phyloP scores from a whole-genome alignment of 116 monocot species.

The Zostera marina region DNA sequence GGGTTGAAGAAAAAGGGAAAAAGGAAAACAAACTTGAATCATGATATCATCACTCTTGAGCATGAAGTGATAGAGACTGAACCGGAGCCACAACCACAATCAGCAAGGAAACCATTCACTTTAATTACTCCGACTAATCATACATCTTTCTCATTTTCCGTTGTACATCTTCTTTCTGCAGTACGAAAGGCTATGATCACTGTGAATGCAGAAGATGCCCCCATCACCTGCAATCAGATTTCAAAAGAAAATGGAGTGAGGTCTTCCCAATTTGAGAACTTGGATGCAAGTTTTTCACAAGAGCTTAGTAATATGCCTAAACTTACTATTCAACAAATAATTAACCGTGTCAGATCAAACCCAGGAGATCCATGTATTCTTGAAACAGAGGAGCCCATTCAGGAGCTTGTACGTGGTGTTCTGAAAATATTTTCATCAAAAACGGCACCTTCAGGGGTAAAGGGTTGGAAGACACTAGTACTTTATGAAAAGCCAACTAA shows the following conservation, averaged over 20 bases:
- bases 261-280: slow-evolving; percentile 7
- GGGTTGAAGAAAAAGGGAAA: slow-evolving; percentile 56
- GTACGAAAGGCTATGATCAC: slow-evolving; percentile 59
- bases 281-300: slow-evolving; percentile 13
- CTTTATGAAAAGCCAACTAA: slow-evolving; percentile 57
- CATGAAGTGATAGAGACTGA: slow-evolving; percentile 22
- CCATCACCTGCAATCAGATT: slow-evolving; percentile 7
- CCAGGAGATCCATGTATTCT: slow-evolving; percentile 85
- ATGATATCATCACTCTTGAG: slow-evolving; percentile 23
- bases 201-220: slow-evolving; percentile 23
- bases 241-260: slow-evolving; percentile 10
- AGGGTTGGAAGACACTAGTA: slow-evolving; percentile 73
- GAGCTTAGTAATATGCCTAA: slow-evolving; percentile 25
- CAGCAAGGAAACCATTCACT: slow-evolving; percentile 48
- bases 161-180: slow-evolving; percentile 90
- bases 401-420: slow-evolving; percentile 80
- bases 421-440: slow-evolving; percentile 80
- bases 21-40: slow-evolving; percentile 27
- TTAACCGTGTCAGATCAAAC: slow-evolving; percentile 49
- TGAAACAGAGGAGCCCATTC: slow-evolving; percentile 78
- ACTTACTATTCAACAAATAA: slow-evolving; percentile 64
- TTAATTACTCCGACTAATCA: slow-evolving; percentile 68
- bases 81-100: slow-evolving; percentile 24
- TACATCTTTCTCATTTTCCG: slow-evolving; percentile 83
- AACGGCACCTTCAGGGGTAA: slow-evolving; percentile 81